phyloP scores from a whole-genome alignment of 495 filamentous ascomycete species.

The Ramalina intermedia region DNA sequence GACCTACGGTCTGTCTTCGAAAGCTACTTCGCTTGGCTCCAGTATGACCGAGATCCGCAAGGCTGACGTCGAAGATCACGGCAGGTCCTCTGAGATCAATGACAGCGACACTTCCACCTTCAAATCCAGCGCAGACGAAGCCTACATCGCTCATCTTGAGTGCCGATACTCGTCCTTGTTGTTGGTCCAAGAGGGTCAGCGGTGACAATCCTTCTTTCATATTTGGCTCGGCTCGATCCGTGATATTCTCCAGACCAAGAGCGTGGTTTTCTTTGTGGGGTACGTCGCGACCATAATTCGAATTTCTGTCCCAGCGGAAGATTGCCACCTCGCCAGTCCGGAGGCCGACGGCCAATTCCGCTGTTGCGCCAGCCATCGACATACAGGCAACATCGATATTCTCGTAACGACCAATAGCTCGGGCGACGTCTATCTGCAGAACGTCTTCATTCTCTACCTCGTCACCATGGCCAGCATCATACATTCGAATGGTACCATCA shows the following conservation, averaged over 20 bases:
- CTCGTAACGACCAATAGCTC: slow-evolving; percentile 69
- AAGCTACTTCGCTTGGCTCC: slow-evolving; percentile 57
- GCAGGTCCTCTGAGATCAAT: slow-evolving; percentile 79
- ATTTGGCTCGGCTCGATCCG: slow-evolving; percentile 57
- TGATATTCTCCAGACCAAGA: slow-evolving; percentile 55
- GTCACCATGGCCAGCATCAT: slow-evolving; percentile 82
- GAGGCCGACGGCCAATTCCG: slow-evolving; percentile 75
- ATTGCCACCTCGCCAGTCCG: slow-evolving; percentile 68
- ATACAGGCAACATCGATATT: slow-evolving; percentile 61
- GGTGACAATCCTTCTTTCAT: slow-evolving; percentile 74
- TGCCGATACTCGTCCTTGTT: slow-evolving; percentile 62
- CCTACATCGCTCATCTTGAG: slow-evolving; percentile 78
- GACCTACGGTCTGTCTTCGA: slow-evolving; percentile 28
- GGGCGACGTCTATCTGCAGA: slow-evolving; percentile 71
- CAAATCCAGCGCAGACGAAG: slow-evolving; percentile 75
- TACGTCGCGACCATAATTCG: slow-evolving; percentile 40
- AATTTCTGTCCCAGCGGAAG: slow-evolving; percentile 76
- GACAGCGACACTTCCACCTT: slow-evolving; percentile 62
- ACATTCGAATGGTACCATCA: slow-evolving; percentile 74
- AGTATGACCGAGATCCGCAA: slow-evolving; percentile 51
- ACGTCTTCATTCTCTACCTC: slow-evolving; percentile 77
- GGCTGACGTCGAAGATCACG: slow-evolving; percentile 59
- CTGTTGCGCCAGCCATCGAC: slow-evolving; percentile 59
- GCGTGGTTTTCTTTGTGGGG: slow-evolving; percentile 37
- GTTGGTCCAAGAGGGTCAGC: slow-evolving; percentile 63